A percentile compares a stretch with the other conserved stretches of the same genome.
Evolutionary conservation across 139 green algal genomes (phyloP).

Genomic region (Micromonas pusilla): DNA sequence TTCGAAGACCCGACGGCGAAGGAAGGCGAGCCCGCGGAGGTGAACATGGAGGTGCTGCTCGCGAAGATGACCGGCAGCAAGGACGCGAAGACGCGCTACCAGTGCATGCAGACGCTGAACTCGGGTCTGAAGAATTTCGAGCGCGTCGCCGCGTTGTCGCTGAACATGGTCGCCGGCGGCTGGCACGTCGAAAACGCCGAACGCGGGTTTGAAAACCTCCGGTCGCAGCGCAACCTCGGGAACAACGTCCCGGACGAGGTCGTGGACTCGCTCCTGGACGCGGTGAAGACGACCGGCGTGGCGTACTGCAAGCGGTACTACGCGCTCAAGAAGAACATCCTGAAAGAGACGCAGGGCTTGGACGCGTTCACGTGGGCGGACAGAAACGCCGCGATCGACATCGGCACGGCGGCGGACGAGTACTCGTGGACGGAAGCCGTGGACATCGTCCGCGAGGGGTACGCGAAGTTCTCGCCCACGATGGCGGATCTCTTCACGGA

Average conservation of each 20-base stretch:
- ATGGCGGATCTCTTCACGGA: slow-evolving; percentile 14
- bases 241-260: slow-evolving; percentile 25
- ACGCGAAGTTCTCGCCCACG: slow-evolving; percentile 24
- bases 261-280: slow-evolving; percentile 17
- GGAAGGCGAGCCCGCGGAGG: slow-evolving; percentile 10
- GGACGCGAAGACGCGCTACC: not conserved
- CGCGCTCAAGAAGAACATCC: slow-evolving; percentile 18
- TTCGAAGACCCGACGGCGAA: slow-evolving; percentile 4
- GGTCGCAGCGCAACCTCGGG: slow-evolving; percentile 10
- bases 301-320: slow-evolving; percentile 27
- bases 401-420: not conserved
- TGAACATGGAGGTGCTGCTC: slow-evolving; percentile 21
- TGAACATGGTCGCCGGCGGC: slow-evolving; percentile 25
- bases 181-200: slow-evolving; percentile 26
- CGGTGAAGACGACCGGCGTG: slow-evolving; percentile 20
- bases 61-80: slow-evolving; percentile 23
- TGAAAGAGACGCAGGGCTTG: slow-evolving; percentile 15
- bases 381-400: slow-evolving; percentile 23
- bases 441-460: not conserved
- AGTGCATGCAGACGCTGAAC: slow-evolving; percentile 27
- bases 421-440: slow-evolving; percentile 26
- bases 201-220: slow-evolving; percentile 13
- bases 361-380: slow-evolving; percentile 25
- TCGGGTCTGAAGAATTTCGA: slow-evolving; percentile 16
- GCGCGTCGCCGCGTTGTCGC: slow-evolving; percentile 7